Conservation (phyloP, 192 early-diverging fungal species). For the Coemansia sp. region DNA sequence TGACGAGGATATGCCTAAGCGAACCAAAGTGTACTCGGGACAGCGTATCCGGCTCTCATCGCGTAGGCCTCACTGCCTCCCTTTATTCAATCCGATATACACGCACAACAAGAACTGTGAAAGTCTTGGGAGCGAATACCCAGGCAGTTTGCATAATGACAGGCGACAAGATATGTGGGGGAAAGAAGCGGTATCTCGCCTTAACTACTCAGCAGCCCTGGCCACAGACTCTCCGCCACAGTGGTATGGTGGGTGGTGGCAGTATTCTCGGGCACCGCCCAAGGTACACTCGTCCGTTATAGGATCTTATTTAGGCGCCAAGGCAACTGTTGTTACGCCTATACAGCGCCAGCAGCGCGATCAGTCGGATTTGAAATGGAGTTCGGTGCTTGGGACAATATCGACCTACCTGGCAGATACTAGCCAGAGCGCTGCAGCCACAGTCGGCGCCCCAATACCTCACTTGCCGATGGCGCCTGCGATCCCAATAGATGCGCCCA, state of each 20-base stretch:
- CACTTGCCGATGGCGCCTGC: neutral
- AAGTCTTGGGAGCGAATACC: neutral
- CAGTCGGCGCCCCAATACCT: neutral
- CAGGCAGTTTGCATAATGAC: neutral
- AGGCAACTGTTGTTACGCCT: constrained; percentile 3
- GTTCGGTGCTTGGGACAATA: constrained; percentile 30
- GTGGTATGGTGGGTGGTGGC: constrained; percentile 30
- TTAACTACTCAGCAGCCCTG: neutral
- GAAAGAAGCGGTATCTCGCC: neutral
- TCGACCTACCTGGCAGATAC: neutral
- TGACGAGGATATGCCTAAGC: constrained; percentile 9
- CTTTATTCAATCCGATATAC: constrained; percentile 25
- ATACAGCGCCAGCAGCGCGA: constrained; percentile 28
- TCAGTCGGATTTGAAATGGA: constrained; percentile 49
- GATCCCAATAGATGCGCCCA: neutral
- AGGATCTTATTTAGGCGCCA: neutral
- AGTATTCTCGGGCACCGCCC: constrained; percentile 30
- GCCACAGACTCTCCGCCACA: neutral
- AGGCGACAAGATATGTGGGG: constrained; percentile 33
- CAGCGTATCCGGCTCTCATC: neutral
- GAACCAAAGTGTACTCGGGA: constrained; percentile 11
- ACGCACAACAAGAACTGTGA: neutral
- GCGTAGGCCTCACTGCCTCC: neutral
- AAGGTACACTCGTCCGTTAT: neutral
- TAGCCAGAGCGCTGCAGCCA: neutral